These are phyloP conservation scores for Fusarium pilosicola DNA, from an alignment of 2,329 filamentous ascomycete species.

Conservation along the genomic window DNA sequence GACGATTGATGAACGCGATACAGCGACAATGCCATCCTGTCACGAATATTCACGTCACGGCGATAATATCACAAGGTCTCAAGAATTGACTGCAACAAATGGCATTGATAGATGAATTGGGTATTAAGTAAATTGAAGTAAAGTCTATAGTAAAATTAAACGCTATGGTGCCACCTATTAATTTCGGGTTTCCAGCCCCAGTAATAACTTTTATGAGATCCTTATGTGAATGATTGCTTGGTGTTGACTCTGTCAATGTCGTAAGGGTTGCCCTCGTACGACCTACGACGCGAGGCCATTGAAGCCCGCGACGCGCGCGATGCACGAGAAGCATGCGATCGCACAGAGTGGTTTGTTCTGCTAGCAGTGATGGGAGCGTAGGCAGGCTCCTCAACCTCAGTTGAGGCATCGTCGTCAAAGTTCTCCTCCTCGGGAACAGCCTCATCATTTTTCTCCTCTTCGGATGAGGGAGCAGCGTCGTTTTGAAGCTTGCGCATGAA, in stretches of 20 bases:
- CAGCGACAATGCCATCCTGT: no score
- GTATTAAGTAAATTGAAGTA: constrained; percentile 12
- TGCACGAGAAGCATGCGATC: constrained; percentile 26
- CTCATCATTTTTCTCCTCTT: constrained; percentile 26
- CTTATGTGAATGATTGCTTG: constrained; percentile 31
- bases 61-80: background rate
- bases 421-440: constrained; percentile 3
- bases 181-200: constrained; percentile 3
- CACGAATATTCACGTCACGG: background rate
- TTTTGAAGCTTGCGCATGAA: constrained; percentile 34
- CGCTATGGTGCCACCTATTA: constrained; percentile 9
- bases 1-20: background rate
- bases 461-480: background rate
- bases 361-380: constrained; percentile 25
- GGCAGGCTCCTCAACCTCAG: constrained; percentile 29
- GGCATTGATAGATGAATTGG: background rate
- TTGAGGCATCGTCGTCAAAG: constrained; percentile 29
- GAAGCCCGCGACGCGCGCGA: constrained; percentile 11
- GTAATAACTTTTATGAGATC: constrained; percentile 7
- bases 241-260: constrained; percentile 36
- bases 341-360: constrained; percentile 14
- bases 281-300: constrained; percentile 24
- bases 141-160: constrained; percentile 23
- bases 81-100: background rate
- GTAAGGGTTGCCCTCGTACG: constrained; percentile 34